Evolutionary conservation across 2,329 filamentous ascomycete genomes (phyloP).

Genomic region (Endoconidiophora laricicola): DNA sequence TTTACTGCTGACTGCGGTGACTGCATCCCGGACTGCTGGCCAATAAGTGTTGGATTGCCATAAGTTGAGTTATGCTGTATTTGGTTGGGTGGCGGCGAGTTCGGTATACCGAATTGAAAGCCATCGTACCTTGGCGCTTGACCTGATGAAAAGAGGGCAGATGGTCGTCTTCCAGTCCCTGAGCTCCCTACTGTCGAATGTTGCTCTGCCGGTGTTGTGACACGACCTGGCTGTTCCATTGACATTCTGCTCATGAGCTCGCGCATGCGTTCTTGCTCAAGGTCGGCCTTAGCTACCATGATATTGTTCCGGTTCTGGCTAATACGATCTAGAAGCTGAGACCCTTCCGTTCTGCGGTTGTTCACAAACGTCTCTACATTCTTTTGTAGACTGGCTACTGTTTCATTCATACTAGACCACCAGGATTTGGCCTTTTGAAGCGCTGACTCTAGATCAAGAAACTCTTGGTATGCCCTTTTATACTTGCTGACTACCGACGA

Average conservation of each 20-base stretch:
- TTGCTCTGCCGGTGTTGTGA: conserved; percentile 20
- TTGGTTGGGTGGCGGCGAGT: conserved; percentile 36
- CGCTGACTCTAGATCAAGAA: conserved; percentile 74
- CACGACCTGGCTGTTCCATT: conserved; percentile 42
- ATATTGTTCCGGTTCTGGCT: conserved; percentile 44
- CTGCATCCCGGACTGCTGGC: conserved; percentile 21
- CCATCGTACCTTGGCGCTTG: conserved; percentile 34
- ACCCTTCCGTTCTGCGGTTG: conserved; percentile 80
- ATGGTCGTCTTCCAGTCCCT: conserved; percentile 18
- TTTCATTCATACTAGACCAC: conserved; percentile 92
- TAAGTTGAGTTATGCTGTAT: conserved; percentile 21
- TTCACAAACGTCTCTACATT: conserved; percentile 96
- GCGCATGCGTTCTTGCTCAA: conserved; percentile 73
- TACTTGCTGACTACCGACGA: conserved; percentile 71
- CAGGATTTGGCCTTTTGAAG: conserved; percentile 78
- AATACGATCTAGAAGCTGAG: conserved; percentile 75
- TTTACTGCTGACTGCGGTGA: conserved; percentile 7
- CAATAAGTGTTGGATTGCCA: conserved; percentile 16
- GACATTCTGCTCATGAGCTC: conserved; percentile 93
- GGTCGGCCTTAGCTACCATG: conserved; percentile 43
- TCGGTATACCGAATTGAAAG: conserved; percentile 43
- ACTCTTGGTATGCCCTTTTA: conserved; percentile 81
- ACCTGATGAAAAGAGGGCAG: conserved; percentile 33
- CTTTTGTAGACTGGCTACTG: conserved; percentile 77
- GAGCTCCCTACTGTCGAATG: conserved; percentile 15